Evolutionary conservation across 176 grass and related monocot genomes (phyloP).

Genomic region (Phoenix dactylifera): DNA sequence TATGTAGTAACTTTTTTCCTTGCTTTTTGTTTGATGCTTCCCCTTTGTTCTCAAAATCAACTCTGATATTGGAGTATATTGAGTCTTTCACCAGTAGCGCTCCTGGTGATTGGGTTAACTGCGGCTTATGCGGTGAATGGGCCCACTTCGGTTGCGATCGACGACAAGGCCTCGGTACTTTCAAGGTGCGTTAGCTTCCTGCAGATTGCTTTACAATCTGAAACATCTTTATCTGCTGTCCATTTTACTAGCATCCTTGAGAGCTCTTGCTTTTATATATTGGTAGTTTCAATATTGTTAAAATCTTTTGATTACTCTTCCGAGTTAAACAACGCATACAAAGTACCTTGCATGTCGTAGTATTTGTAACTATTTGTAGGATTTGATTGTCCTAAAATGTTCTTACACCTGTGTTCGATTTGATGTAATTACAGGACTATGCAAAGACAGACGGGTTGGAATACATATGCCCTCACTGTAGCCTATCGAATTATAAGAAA

Average conservation of each 20-base stretch:
- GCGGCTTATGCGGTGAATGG: constrained; percentile 96
- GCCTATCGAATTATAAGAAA: constrained; percentile 85
- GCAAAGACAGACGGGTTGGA: constrained; percentile 96
- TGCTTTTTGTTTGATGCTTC: background rate
- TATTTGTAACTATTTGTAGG: too few relatives aligned
- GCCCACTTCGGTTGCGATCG: constrained; percentile 96
- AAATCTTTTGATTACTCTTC: background rate
- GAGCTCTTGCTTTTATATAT: background rate
- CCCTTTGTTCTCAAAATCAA: constrained; percentile 18
- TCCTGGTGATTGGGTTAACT: constrained; percentile 98
- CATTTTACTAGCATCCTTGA: background rate
- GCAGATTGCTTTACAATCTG: background rate
- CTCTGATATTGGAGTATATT: background rate
- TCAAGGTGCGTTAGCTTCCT: constrained; percentile 48
- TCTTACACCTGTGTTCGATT: background rate
- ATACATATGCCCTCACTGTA: constrained; percentile 96
- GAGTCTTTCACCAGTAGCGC: constrained; percentile 67
- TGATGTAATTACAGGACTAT: constrained; percentile 55
- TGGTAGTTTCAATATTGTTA: background rate
- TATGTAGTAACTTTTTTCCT: constrained; percentile 14
- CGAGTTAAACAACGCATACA: background rate
- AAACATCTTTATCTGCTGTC: background rate
- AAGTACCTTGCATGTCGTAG: too few relatives aligned
- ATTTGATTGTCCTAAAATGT: too few relatives aligned
- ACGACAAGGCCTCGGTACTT: constrained; percentile 78